A percentile compares a stretch with the other conserved stretches of the same genome.
Conservation (phyloP, 148 eudicot genomes). For the Rhododendron molle region DNA sequence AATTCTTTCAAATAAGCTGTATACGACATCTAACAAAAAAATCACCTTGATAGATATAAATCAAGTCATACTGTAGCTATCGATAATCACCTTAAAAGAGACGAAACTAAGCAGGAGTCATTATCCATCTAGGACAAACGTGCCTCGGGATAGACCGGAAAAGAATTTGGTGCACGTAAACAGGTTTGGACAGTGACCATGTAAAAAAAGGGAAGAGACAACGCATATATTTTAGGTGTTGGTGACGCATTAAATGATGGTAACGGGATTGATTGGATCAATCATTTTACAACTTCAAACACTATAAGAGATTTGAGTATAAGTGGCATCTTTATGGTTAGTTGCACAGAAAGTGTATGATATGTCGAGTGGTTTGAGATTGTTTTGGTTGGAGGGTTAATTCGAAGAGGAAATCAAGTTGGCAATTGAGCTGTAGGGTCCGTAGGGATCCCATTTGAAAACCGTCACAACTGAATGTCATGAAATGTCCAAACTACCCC, state of each 20-base stretch:
- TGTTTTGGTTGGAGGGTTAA: too few species aligned
- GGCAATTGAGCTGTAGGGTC: background rate
- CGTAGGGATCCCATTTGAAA: background rate
- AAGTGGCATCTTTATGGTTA: background rate
- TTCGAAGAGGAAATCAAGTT: background rate
- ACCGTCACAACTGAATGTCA: background rate
- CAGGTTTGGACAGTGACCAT: too few species aligned
- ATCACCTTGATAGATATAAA: too few species aligned
- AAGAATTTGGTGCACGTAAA: too few species aligned
- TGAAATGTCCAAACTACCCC: conserved; percentile 5
- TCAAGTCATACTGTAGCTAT: too few species aligned
- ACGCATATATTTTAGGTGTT: background rate
- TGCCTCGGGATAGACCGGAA: too few species aligned
- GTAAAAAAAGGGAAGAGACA: background rate
- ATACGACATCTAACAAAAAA: too few species aligned
- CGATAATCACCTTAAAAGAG: too few species aligned
- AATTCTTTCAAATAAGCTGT: too few species aligned
- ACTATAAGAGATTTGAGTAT: background rate
- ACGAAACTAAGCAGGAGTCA: too few species aligned
- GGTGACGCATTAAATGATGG: background rate
- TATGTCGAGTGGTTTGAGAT: background rate
- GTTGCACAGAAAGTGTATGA: background rate
- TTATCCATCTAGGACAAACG: too few species aligned
- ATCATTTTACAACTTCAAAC: too few species aligned
- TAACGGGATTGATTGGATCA: background rate